These are phyloP conservation scores for Chlorella ohadii DNA, from an alignment of 139 green algal species.

Conservation along the genomic window DNA sequence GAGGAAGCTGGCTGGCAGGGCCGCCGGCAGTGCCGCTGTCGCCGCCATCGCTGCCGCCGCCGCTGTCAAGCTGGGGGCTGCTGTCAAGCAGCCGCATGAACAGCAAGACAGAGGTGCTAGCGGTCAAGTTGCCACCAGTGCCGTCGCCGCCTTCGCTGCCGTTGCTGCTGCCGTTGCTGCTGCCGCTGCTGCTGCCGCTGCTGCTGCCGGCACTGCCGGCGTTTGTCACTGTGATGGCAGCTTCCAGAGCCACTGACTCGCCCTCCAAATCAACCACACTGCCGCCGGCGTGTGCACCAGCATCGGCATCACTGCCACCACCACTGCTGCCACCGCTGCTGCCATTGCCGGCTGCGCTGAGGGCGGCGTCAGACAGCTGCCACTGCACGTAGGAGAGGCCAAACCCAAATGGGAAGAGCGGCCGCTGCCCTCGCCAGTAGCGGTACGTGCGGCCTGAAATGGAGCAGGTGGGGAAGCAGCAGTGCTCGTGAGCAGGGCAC, in stretches of 20 bases:
- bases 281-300: too few species aligned
- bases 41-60: not conserved
- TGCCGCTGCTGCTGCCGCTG: not conserved
- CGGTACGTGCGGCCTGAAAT: conserved; percentile 39
- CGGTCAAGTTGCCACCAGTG: not conserved
- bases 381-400: conserved; percentile 49
- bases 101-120: not conserved
- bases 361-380: not conserved
- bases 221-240: not conserved
- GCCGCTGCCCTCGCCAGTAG: conserved; percentile 14
- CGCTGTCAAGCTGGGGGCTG: not conserved
- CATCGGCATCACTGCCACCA: too few species aligned
- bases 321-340: not conserved
- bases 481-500: too few species aligned
- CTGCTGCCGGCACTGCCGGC: not conserved
- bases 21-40: too few species aligned
- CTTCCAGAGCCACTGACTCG: too few species aligned
- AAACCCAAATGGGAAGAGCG: conserved; percentile 42
- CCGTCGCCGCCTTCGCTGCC: not conserved
- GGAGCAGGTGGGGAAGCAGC: too few species aligned
- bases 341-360: not conserved
- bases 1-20: not conserved
- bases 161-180: not conserved
- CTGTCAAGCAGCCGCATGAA: not conserved
- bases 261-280: too few species aligned